Conservation (phyloP, 768 basidiomycete species). For the Termitomyces sp. region DNA sequence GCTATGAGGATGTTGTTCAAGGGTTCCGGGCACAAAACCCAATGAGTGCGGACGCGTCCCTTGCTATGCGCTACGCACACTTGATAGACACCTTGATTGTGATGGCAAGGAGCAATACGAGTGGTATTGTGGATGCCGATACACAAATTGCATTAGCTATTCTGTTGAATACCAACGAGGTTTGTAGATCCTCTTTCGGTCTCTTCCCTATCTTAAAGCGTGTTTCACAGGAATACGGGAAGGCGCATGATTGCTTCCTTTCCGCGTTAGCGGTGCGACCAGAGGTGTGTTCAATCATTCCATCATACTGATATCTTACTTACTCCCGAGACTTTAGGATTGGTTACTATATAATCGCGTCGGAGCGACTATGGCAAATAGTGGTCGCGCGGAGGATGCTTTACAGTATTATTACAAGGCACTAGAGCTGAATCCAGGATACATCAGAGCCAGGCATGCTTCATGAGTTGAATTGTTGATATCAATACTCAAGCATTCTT, state of each 20-base stretch:
- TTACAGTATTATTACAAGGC: constrained; percentile 83
- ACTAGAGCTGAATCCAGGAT: constrained; percentile 81
- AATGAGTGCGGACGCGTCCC: constrained; percentile 20
- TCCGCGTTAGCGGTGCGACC: constrained; percentile 85
- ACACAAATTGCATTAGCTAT: constrained; percentile 94
- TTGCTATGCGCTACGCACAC: constrained; percentile 37
- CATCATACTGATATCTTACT: background rate
- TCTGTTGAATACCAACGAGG: constrained; percentile 88
- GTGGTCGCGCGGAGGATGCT: constrained; percentile 74
- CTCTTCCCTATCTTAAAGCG: constrained; percentile 1
- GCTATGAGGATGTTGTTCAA: constrained; percentile 42
- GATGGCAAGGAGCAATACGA: constrained; percentile 62
- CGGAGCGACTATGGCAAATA: constrained; percentile 93
- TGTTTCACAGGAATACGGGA: constrained; percentile 73
- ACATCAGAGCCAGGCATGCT: constrained; percentile 79
- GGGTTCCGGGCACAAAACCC: constrained; percentile 30
- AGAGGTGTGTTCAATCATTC: constrained; percentile 46
- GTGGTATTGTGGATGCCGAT: constrained; percentile 79
- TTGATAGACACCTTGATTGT: constrained; percentile 76
- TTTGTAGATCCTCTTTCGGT: constrained; percentile 21
- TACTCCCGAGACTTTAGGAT: constrained; percentile 45
- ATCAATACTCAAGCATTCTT: background rate
- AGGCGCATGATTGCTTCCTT: constrained; percentile 91
- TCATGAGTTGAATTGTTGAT: background rate
- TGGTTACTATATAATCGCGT: constrained; percentile 92